These are phyloP conservation scores for Moesziomyces antarcticus DNA, from an alignment of 1,284 basidiomycete genomes.

Conservation along the genomic window DNA sequence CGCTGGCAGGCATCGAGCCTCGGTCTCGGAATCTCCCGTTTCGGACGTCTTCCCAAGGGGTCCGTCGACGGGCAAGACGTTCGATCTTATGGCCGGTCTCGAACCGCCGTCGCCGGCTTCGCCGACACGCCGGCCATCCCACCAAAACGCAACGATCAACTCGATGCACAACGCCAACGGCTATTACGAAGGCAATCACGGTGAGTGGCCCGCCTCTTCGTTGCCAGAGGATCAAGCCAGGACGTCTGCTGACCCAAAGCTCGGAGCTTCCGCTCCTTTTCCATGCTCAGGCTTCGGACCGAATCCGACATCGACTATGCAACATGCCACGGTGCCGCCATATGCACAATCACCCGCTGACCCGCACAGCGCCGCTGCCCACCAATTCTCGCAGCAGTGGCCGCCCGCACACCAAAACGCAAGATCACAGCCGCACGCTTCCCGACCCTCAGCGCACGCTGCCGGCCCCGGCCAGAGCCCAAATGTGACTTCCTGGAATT, in stretches of 20 bases:
- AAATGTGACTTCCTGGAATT: conserved; percentile 22
- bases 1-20: conserved; percentile 23
- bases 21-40: conserved; percentile 39
- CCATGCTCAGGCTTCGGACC: too few species aligned
- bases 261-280: too few species aligned
- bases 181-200: not conserved
- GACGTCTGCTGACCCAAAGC: too few species aligned
- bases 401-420: conserved; percentile 1
- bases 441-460: not conserved
- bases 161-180: not conserved
- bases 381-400: conserved; percentile 8
- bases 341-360: conserved; percentile 2
- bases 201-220: not conserved
- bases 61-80: conserved; percentile 18
- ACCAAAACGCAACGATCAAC: conserved; percentile 3
- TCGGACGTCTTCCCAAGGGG: conserved; percentile 36
- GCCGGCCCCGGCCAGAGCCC: conserved; percentile 5
- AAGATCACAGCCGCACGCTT: not conserved
- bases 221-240: too few species aligned
- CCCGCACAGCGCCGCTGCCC: not conserved
- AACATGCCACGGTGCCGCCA: not conserved
- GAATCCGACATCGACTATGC: not conserved
- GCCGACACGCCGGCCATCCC: conserved; percentile 13
- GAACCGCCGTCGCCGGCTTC: conserved; percentile 28
- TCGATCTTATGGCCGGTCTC: conserved; percentile 40